Conservation (phyloP, 116 monocot genomes). For the Posidonia oceanica region DNA sequence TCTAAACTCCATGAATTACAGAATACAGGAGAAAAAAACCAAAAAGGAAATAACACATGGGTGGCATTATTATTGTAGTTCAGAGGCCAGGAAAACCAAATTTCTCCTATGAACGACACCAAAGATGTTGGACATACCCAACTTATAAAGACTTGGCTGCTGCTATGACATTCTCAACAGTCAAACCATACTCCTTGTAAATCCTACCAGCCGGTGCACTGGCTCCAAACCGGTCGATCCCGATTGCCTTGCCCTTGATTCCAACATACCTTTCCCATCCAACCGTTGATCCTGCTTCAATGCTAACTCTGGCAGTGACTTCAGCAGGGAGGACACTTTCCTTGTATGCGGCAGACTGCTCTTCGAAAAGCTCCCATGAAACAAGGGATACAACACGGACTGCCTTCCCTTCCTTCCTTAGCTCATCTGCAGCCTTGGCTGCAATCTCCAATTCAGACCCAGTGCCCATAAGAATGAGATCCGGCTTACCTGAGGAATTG, state of each 20-base stretch:
- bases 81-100: conserved; percentile 1
- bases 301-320: conserved; percentile 68
- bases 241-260: conserved; percentile 67
- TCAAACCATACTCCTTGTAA: conserved; percentile 91
- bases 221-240: conserved; percentile 83
- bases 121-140: neutral
- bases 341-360: conserved; percentile 81
- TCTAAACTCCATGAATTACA: neutral
- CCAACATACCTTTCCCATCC: conserved; percentile 84
- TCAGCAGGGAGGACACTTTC: conserved; percentile 68
- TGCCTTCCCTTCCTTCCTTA: conserved; percentile 83
- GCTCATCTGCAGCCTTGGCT: conserved; percentile 65
- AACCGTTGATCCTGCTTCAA: conserved; percentile 81
- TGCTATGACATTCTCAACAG: conserved; percentile 57
- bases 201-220: conserved; percentile 92
- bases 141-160: conserved; percentile 57
- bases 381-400: conserved; percentile 83
- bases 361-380: conserved; percentile 88
- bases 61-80: neutral
- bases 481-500: conserved; percentile 71
- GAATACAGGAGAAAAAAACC: neutral
- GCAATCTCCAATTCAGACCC: conserved; percentile 94
- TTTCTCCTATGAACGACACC: neutral
- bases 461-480: conserved; percentile 64
- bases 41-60: neutral